phyloP scores from a whole-genome alignment of 805 yeast genomes.

The Barnettozyma sp. region DNA sequence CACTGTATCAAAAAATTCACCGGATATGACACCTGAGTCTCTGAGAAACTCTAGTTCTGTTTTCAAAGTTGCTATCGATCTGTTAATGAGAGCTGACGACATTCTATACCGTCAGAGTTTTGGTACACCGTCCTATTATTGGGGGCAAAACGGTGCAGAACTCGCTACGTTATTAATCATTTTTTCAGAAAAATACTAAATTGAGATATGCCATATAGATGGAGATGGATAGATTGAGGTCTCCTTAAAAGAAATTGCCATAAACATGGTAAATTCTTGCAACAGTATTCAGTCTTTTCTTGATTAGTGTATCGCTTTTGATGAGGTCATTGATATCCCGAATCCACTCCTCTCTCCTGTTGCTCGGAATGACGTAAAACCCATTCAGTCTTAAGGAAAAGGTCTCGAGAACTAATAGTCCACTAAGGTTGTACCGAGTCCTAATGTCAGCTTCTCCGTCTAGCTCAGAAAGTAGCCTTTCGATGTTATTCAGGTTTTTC shows the following conservation, averaged over 20 bases:
- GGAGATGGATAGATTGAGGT: too few relatives aligned
- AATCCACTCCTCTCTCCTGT: constrained; percentile 46
- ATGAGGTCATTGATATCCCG: constrained; percentile 58
- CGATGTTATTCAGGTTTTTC: constrained; percentile 49
- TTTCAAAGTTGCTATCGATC: constrained; percentile 70
- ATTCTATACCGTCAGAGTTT: too few relatives aligned
- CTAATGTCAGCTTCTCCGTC: constrained; percentile 15
- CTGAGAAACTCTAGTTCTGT: constrained; percentile 73
- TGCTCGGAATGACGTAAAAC: constrained; percentile 41
- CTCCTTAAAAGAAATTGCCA: constrained; percentile 29
- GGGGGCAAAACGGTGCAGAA: too few relatives aligned
- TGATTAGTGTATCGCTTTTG: constrained; percentile 31
- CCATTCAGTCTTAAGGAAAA: constrained; percentile 50
- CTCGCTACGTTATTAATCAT: too few relatives aligned
- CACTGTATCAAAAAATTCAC: constrained; percentile 46
- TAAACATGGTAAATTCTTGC: constrained; percentile 59
- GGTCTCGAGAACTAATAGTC: constrained; percentile 61
- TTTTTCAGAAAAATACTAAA: neutral
- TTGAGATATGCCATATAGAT: too few relatives aligned
- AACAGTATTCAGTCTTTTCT: constrained; percentile 40
- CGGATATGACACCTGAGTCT: constrained; percentile 67
- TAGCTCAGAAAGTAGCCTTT: constrained; percentile 39
- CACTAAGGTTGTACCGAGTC: constrained; percentile 38
- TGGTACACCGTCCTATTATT: too few relatives aligned
- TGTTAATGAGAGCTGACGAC: constrained; percentile 58